Conservation (phyloP, 805 yeast species). For the Maudiozyma bulderi region DNA sequence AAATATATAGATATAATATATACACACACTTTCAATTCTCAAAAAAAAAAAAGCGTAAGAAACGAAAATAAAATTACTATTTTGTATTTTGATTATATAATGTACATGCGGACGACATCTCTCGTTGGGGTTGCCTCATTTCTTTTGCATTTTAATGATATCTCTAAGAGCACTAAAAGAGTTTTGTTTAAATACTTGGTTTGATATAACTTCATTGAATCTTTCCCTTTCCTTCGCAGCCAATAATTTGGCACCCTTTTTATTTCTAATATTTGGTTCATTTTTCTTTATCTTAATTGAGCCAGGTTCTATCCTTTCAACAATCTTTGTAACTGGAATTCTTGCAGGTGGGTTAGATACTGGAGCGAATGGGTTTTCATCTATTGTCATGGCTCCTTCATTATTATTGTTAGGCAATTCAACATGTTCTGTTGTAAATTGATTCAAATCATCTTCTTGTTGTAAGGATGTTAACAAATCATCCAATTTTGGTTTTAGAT, state of each 20-base stretch:
- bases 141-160: slow-evolving; percentile 37
- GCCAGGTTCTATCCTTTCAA: slow-evolving; percentile 10
- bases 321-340: slow-evolving; percentile 4
- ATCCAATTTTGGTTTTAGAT: slow-evolving; percentile 56
- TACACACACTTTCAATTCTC: neutral
- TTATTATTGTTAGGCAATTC: slow-evolving; percentile 6
- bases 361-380: neutral
- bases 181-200: slow-evolving; percentile 43
- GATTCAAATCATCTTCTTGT: slow-evolving; percentile 22
- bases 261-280: slow-evolving; percentile 46
- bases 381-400: neutral
- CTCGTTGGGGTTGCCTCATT: neutral
- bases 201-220: slow-evolving; percentile 49
- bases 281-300: slow-evolving; percentile 27
- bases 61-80: neutral
- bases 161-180: slow-evolving; percentile 60
- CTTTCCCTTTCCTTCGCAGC: slow-evolving; percentile 48
- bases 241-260: slow-evolving; percentile 44
- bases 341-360: neutral
- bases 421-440: slow-evolving; percentile 8
- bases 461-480: slow-evolving; percentile 50
- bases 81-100: neutral
- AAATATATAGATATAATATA: neutral
- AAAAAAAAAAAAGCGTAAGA: too few species aligned
- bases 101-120: neutral